Base-by-base conservation (phyloP, 2,329 filamentous ascomycete genomes). In the Delphinella strobiligena region DNA sequence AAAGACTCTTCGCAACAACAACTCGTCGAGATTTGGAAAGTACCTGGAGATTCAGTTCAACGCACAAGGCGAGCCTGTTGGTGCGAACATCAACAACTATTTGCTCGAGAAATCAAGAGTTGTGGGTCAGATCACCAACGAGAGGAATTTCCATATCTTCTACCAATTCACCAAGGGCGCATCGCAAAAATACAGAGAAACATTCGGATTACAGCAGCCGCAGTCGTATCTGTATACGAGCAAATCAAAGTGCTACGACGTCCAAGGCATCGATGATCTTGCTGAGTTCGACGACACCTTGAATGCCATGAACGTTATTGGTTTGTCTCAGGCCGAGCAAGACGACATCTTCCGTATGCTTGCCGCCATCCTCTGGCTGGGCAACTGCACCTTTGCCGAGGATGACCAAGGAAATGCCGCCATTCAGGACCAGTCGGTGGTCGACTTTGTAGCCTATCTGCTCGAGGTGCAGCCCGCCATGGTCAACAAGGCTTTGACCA, bases 81-180 rank as follows among this genome's bases (percentile, higher is more conserved):
- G 91, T 53, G 91, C 91, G 45, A 91, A 94, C 61, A 95, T 98
- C 62, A 95, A 89, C 56, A 98, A 98, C 61, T 98, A 98, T 56
- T 71, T 98, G 17, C 72, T 98, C 38, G 91, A 98, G 61, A 96
- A 96, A 69, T 80, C 85, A 35, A 75, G 91, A 66, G 91, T 98
- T 14, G 87, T 94, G 8, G 87, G 89, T 12, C 91, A 96, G 66
- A 96, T 96, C 51, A 71, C 68, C 43, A 93, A 95, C 60, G 91
- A 98, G 71, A 78, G 91, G 51, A 96, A 94, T 64, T 98, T 98
- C 62, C 91, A 98, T 64, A 96, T 98, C 54, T 98, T 98, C 61
- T 98, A 98, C 64, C 91, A 98, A 61, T 95, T 96, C 61, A 85
- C 91, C 34, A 98, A 96, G 64, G 87, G 84, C 3, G 89, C 89